Base-by-base conservation (phyloP, 495 filamentous ascomycete genomes). In the Aspergillus kassunensis region DNA sequence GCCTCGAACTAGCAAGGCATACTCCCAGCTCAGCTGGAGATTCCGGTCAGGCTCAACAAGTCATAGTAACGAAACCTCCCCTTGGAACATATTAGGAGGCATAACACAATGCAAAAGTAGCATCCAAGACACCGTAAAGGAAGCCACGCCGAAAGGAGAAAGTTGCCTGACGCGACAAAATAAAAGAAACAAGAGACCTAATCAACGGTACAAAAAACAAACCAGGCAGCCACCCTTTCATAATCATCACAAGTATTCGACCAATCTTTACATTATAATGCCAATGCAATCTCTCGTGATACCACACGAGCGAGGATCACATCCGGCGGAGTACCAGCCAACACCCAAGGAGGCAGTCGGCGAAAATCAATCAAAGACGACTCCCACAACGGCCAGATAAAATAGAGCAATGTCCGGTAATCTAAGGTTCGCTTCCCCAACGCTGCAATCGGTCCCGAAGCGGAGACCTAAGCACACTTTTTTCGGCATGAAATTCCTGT, bases 41-140 rank as follows among this genome's bases (percentile, higher is more conserved):
- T 58, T 57, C 57, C 56, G 64, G 59, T 36, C 52, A 49, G 57
- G 65, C 55, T 59, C 59, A 64, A 62, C 57, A 57, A 35, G 30
- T 51, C 43, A 44, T 51, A 44, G 51, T 23, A 52, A 45, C 39
- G 49, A 49, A 53, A 58, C 53, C 43, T 36, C 57, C 49, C 44
- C 49, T 59, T 25, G 43, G 46, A 50, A 61, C 29, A 51, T 13
- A 49, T 45, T 54, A 53, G 51, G 46, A 52, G 34, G 15, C 8
- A 58, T 57, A 55, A 63, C 57, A 62, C 34, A 56, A 51, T 47
- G 35, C 55, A 51, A 56, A 48, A 29, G 45, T 43, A 53, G 58
- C 49, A 62, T 51, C 65, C 66, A 61, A 58, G 63, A 67, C 67
- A 73, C 65, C 68, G 57, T 27, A 30, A 52, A 49, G 36, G 50